Base-by-base conservation (phyloP, 768 basidiomycete genomes). In the Dacryopinax spathularia region DNA sequence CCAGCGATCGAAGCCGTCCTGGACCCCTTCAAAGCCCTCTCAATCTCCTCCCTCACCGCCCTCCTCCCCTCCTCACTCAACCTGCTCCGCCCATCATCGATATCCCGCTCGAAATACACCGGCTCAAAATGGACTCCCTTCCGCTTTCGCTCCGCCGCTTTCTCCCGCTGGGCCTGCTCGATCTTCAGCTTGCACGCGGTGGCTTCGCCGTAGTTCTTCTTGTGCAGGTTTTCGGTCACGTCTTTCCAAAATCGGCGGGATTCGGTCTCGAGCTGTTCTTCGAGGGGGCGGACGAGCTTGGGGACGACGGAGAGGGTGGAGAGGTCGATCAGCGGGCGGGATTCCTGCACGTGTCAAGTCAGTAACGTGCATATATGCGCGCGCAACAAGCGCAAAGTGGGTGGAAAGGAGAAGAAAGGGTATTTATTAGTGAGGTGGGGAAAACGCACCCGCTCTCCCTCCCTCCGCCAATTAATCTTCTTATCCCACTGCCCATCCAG, bases 151-250 rank as follows among this genome's bases (percentile, higher is more conserved):
- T 91, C 89, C 12, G 86, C 88, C 5, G 92, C 89, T 33, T 84
- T 82, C 65, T 97, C 93, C 60, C 96, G 78, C 78, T 98, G 96
- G 71, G 73, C 82, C 80, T 98, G 95, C 76, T 99, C 96, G 63
- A 99, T 95, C 3, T 74, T 74, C 61, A 92, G 82, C 79, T 99
- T 99, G 77, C 88, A 83, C 78, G 81, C 88, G 64, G 91, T 97
- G 61, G 96, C 96, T 39, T 94, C 91, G 25, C 82, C 80, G 75
- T 82, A 99, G 71, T 94, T 89, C 81, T 96, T 98, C 71, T 76
- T 81, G 43, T 89, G 60, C 63, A 98, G 74, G 64, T 81, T 77
- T 44, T 75, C 79, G 60, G 94, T 95, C 22, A 97, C 89, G 62
- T 72, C 80, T 63, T 87, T 84, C 96, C 96, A 98, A 62, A 98